Percentiles rank a stretch among this genome's conserved stretches.
Conservation (phyloP, 108 stramenopile species). For the Parmales sp. region DNA sequence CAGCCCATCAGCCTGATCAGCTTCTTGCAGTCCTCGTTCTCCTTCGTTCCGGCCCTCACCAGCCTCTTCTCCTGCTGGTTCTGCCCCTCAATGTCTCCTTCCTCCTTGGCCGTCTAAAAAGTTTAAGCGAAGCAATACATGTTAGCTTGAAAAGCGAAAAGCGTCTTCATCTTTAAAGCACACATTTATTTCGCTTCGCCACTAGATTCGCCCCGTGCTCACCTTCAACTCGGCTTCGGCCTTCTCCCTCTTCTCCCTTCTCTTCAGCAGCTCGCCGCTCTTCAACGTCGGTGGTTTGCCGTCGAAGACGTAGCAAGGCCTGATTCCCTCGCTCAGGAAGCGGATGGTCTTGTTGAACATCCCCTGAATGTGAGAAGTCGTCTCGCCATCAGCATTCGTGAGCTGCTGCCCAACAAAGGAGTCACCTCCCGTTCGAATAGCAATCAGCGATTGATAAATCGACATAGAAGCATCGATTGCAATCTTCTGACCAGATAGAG, state of each 20-base stretch:
- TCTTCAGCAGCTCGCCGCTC: constrained; percentile 73
- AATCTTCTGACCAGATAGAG: constrained; percentile 92
- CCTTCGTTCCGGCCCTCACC: constrained; percentile 72
- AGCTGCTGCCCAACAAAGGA: constrained; percentile 53
- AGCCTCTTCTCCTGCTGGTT: constrained; percentile 71
- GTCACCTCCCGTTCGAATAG: constrained; percentile 73
- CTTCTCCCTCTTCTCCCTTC: constrained; percentile 84
- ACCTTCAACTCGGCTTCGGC: constrained; percentile 77
- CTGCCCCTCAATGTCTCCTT: constrained; percentile 73
- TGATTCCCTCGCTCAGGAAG: constrained; percentile 79
- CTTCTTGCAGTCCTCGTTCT: constrained; percentile 74
- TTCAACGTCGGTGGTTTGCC: constrained; percentile 96
- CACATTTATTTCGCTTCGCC: no score
- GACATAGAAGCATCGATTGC: constrained; percentile 98
- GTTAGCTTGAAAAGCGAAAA: no score
- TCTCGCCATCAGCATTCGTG: constrained; percentile 82
- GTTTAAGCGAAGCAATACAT: no score
- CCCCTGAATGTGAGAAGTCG: constrained; percentile 96
- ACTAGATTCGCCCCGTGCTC: no score
- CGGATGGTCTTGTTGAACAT: constrained; percentile 98
- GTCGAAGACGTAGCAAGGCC: constrained; percentile 94
- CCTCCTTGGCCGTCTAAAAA: constrained; percentile 67
- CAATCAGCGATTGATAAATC: constrained; percentile 97
- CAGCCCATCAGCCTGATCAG: constrained; percentile 92
- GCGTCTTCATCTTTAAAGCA: no score